Conservation (phyloP, 2,329 filamentous ascomycete genomes). For the Exophiala sp. region DNA sequence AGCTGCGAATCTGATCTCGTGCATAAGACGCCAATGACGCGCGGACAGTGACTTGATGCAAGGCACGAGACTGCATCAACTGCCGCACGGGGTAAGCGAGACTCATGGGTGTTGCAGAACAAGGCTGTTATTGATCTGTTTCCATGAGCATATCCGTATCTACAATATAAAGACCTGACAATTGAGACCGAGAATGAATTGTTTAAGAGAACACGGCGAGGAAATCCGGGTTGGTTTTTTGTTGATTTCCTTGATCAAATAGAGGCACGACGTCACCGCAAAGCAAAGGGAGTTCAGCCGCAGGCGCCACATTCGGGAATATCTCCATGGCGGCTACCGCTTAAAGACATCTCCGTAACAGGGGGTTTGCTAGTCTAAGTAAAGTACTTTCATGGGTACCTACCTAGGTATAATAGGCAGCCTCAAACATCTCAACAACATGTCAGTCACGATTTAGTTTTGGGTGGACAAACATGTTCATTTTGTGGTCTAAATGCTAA, state of each 20-base stretch:
- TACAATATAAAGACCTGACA: neutral
- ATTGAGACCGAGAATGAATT: neutral
- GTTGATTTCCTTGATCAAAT: no score
- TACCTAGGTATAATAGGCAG: no score
- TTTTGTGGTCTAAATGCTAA: constrained; percentile 11
- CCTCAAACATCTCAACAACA: neutral
- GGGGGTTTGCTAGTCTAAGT: no score
- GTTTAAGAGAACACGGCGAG: neutral
- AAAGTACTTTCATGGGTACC: no score
- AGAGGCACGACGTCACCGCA: no score
- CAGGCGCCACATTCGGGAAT: no score
- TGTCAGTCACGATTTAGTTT: neutral
- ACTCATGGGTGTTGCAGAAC: neutral
- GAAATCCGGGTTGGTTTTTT: neutral
- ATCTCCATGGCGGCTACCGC: no score
- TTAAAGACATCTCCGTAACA: no score
- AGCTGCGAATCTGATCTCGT: neutral
- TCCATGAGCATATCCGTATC: neutral
- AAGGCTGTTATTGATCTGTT: neutral
- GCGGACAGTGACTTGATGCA: constrained; percentile 4
- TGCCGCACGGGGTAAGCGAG: neutral
- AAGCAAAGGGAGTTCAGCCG: no score
- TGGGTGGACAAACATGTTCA: neutral
- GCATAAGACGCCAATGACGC: neutral
- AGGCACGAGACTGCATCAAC: neutral